Evolutionary conservation across 179 eudicot genomes (phyloP), one percentile per base, ranked within the genome.

Genomic region (Amaranthus tricolor): DNA sequence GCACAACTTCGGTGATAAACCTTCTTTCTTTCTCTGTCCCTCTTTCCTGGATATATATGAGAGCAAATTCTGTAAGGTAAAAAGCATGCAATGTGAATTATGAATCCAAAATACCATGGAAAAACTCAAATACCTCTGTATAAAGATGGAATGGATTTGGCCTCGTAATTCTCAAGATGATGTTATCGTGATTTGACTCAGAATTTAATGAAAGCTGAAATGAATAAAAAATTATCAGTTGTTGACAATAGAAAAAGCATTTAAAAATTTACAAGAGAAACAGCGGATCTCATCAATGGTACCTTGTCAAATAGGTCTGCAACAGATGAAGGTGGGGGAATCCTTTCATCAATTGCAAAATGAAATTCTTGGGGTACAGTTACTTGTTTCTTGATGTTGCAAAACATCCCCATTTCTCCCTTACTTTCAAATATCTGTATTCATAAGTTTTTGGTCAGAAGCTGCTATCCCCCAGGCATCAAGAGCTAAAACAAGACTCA

Each of bases 231-330:
- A 9, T 17, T 52, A 14, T 50, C 61, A 74, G 62, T 10, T 8
- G 16, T 20, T 16, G 62, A 7, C 43, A 51, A 31, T 1, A 19
- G 16, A n/a, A 62, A 6, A 12, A 55, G 61, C 11, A 54, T 62
- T 21, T 1, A 10, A 3, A 5, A 15, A 6, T 16, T 47, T 13
- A 9, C 9, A 47, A 49, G 14, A 17, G 53, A 54, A 70, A 6
- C 54, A 54, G 43, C 6, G n/a, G 54, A 19, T n/a, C 6, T 2
- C 12, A 9, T 20, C 14, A 31, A 52, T 14, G 54, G 58, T 58
- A 95, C 99, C 98, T 93, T 93, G 82, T 93, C 98, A 82, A 95
- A 93, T 72, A 93, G 71, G 77, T 93, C 94, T 45, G 85, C 80
- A 70, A 93, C 83, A 31, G 77, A 72, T 4, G 68, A 85, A n/a